Evolutionary conservation across 78 protist species (phyloP).

Genomic region (Paratrimastix pyriformis): DNA sequence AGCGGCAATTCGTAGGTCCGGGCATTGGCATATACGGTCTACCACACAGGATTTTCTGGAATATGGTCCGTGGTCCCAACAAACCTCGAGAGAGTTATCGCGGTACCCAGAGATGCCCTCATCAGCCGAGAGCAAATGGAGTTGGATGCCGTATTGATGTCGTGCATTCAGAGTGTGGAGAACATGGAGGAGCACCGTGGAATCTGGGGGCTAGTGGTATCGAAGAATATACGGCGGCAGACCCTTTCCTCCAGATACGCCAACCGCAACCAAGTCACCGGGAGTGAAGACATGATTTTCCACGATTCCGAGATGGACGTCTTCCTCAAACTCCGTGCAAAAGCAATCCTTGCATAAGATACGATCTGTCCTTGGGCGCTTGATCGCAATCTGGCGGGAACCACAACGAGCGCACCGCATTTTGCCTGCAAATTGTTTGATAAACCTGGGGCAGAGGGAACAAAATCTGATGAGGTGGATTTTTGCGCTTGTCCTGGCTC

Average conservation of each 20-base stretch:
- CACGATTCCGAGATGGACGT: constrained; percentile 68
- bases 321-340: constrained; percentile 62
- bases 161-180: constrained; percentile 48
- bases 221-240: background rate
- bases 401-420: too few species aligned
- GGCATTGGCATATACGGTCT: constrained; percentile 65
- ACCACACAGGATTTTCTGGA: background rate
- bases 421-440: too few species aligned
- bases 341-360: constrained; percentile 81
- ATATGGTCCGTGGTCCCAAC: background rate
- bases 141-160: constrained; percentile 65
- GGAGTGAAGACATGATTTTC: constrained; percentile 39
- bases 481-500: too few species aligned
- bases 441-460: too few species aligned
- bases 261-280: constrained; percentile 72
- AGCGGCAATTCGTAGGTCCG: constrained; percentile 62
- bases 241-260: constrained; percentile 87
- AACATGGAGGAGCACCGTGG: constrained; percentile 71
- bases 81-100: constrained; percentile 75
- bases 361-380: too few species aligned
- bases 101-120: constrained; percentile 92
- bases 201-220: constrained; percentile 23
- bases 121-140: constrained; percentile 72
- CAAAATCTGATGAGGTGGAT: too few species aligned
- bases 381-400: too few species aligned